Evolutionary conservation across 495 filamentous ascomycete species (phyloP).

Genomic region (Gamarada debralockiae): DNA sequence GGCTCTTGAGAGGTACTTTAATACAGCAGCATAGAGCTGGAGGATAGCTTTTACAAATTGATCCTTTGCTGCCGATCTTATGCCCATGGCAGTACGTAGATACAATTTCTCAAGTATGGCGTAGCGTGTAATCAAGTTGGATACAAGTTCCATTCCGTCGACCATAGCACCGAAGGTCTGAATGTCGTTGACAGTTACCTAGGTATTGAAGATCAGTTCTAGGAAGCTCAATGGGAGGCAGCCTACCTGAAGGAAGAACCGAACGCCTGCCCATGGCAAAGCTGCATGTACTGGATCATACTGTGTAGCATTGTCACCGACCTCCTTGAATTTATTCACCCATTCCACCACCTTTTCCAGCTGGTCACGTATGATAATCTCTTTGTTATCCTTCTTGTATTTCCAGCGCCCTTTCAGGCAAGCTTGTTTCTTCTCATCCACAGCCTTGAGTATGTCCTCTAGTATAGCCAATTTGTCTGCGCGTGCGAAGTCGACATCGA

Average conservation of each 20-base stretch:
- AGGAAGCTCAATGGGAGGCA: constrained; percentile 31
- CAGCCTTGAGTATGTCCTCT: constrained; percentile 1
- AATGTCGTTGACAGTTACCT: constrained; percentile 15
- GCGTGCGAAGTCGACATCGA: constrained; percentile 1
- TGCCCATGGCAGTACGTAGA: background rate
- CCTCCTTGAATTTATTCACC: constrained; percentile 24
- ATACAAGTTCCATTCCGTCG: constrained; percentile 10
- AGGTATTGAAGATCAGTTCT: background rate
- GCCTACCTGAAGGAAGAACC: constrained; percentile 16
- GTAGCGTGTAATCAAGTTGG: constrained; percentile 15
- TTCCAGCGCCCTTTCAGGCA: constrained; percentile 20
- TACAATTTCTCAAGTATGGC: constrained; percentile 12
- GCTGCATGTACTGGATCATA: constrained; percentile 30
- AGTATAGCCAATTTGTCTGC: background rate
- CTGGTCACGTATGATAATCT: constrained; percentile 24
- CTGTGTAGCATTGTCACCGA: constrained; percentile 29
- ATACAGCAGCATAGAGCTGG: constrained; percentile 1
- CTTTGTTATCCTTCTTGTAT: constrained; percentile 17
- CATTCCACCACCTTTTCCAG: constrained; percentile 23
- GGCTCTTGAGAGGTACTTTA: background rate
- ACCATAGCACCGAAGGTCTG: constrained; percentile 8
- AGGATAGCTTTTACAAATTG: constrained; percentile 10
- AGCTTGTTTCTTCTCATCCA: background rate
- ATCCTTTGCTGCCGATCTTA: background rate
- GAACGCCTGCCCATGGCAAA: constrained; percentile 31